Evolutionary conservation across 148 eudicot species (phyloP).

Genomic region (Rheum nobile): DNA sequence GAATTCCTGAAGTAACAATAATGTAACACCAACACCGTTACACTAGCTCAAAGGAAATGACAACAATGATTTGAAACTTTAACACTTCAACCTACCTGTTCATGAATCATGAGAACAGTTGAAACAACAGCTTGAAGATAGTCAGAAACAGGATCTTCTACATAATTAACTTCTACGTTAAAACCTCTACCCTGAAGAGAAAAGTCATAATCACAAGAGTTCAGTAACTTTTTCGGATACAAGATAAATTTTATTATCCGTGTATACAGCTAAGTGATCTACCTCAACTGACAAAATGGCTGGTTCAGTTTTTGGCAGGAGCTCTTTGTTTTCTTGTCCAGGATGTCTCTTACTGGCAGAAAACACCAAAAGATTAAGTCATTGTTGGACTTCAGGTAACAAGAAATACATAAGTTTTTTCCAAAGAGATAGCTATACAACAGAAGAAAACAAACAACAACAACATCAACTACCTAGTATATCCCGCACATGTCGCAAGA

Average conservation of each 20-base stretch:
- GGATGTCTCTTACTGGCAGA: constrained; percentile 41
- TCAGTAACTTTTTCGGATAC: neutral
- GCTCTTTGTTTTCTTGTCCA: constrained; percentile 29
- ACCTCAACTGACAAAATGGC: constrained; percentile 98
- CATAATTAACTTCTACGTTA: constrained; percentile 63
- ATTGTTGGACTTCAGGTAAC: neutral
- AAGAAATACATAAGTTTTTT: neutral
- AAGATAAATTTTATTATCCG: neutral
- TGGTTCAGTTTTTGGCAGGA: constrained; percentile 54
- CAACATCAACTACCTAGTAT: no score
- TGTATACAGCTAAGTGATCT: constrained; percentile 6
- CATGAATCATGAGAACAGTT: constrained; percentile 71
- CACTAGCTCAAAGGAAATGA: neutral
- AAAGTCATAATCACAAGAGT: neutral
- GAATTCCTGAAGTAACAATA: neutral
- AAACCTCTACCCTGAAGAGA: constrained; percentile 77
- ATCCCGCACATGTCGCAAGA: no score
- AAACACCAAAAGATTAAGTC: neutral
- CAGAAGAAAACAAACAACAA: neutral
- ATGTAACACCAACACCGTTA: neutral
- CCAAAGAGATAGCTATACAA: neutral
- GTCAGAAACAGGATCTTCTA: constrained; percentile 85
- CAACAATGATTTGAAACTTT: neutral
- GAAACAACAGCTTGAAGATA: constrained; percentile 90
- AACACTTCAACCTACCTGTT: constrained; percentile 39